These are phyloP conservation scores for Kurtzmaniella fragi DNA, from an alignment of 805 yeast genomes.

Conservation along the genomic window DNA sequence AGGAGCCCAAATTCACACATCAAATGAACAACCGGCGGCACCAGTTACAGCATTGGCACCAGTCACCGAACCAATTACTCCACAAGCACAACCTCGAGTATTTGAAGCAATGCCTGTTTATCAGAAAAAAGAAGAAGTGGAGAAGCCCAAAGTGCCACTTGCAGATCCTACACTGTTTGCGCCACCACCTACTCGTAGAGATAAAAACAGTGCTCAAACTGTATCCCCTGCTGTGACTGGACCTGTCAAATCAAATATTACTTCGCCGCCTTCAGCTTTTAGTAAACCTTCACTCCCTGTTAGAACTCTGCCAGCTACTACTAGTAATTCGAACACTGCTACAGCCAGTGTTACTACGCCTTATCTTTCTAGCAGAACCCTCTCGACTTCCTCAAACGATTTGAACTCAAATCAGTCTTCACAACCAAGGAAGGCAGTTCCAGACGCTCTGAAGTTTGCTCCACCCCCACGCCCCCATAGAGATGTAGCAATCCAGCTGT, in stretches of 20 bases:
- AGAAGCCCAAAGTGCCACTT: constrained; percentile 16
- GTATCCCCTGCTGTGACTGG: constrained; percentile 6
- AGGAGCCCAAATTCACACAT: neutral
- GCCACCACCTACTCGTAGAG: constrained; percentile 38
- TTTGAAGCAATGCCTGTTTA: constrained; percentile 5
- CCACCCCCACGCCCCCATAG: constrained; percentile 2
- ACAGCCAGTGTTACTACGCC: constrained; percentile 4
- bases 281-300: constrained; percentile 1
- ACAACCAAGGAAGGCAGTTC: neutral
- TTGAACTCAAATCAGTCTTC: no score
- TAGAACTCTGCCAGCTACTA: neutral
- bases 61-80: neutral
- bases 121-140: constrained; percentile 1
- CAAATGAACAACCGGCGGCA: constrained; percentile 8
- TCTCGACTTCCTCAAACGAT: constrained; percentile 2
- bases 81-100: constrained; percentile 1
- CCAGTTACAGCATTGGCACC: no score
- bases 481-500: neutral
- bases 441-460: neutral
- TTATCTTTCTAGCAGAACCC: constrained; percentile 8
- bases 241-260: no score
- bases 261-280: constrained; percentile 12
- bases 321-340: neutral
- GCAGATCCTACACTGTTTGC: constrained; percentile 35
- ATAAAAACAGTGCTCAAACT: constrained; percentile 8